Base-by-base conservation (phyloP, 108 stramenopile genomes). In the Cyclotella cryptica region DNA sequence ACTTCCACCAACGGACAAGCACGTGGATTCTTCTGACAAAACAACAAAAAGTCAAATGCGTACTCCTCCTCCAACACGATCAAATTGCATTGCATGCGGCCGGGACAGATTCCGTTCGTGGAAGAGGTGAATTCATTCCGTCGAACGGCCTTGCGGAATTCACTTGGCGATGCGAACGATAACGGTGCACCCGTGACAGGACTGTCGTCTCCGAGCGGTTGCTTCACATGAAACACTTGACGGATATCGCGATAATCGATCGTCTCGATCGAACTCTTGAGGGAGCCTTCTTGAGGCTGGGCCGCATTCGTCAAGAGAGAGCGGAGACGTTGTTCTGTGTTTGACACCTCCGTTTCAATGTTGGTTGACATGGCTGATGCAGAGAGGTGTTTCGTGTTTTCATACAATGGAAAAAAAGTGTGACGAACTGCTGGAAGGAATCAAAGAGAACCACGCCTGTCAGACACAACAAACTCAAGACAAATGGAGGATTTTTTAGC, bases 1-100 rank as follows among this genome's bases (percentile, higher is more conserved):
- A 96, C 92, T 63, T 95, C 94, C 54, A 97, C 84, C 47, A 97
- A 74, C 12, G 97, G 97, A 69, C 93, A 95, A 24, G 94, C 83
- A 71, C 91, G 83, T 26, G 90, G 87, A 71, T 97, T 97, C 41
- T 88, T 83, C 72, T 94, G 88, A 83, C 97, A 97, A 83, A 97
- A 97, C 26, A 89, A 78, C 21, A 89, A 66, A 77, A 97, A 97
- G 61, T 97, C 97, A 74, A 86, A 90, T 5, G 97, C 93, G 47
- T 66, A 22, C 19, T 79, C 83, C 46, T 88, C 79, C 19, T 90
- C 93, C 68, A 97, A 69, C 18, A 95, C 86, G 17, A 96, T 91
- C 39, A 97, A 65, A 80, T 97, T 97, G 69, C 91, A 93, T 74
- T 97, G 97, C 69, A 92, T 70, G 61, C 79, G 88, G 41, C 94